Evolutionary conservation across 306 rosid species (phyloP).

Genomic region (Citrullus amarus): DNA sequence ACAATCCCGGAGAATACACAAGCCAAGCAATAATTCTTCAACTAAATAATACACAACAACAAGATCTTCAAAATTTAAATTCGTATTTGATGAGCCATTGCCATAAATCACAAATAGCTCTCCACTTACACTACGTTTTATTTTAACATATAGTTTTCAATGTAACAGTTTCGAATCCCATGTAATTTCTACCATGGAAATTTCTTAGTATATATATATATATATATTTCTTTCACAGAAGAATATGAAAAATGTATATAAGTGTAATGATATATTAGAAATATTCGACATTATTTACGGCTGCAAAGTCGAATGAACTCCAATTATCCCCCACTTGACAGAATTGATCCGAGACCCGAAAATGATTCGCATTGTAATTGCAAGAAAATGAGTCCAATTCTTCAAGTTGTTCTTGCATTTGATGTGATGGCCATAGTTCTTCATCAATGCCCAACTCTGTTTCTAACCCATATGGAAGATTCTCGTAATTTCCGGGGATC

Average conservation of each 20-base stretch:
- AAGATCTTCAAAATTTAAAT: background rate
- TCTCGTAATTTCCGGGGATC: background rate
- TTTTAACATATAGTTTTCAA: conserved; percentile 1
- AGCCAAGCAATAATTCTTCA: background rate
- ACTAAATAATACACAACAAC: background rate
- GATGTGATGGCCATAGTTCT: background rate
- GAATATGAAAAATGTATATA: background rate
- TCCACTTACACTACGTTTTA: background rate
- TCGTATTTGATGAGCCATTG: background rate
- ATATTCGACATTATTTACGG: background rate
- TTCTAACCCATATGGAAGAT: background rate
- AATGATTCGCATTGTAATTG: background rate
- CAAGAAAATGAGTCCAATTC: background rate
- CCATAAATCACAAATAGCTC: background rate
- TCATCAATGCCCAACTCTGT: background rate
- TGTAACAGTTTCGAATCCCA: background rate
- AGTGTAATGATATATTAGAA: background rate
- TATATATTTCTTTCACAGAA: background rate
- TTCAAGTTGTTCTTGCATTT: background rate
- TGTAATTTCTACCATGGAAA: background rate
- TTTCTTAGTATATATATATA: background rate
- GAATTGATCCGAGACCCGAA: background rate
- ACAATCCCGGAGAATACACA: background rate
- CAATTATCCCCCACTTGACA: background rate
- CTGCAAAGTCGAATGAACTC: background rate